Evolutionary conservation across 306 rosid species (phyloP), one percentile per base, ranked within the genome.

Genomic region (Lathyrus oleraceus): DNA sequence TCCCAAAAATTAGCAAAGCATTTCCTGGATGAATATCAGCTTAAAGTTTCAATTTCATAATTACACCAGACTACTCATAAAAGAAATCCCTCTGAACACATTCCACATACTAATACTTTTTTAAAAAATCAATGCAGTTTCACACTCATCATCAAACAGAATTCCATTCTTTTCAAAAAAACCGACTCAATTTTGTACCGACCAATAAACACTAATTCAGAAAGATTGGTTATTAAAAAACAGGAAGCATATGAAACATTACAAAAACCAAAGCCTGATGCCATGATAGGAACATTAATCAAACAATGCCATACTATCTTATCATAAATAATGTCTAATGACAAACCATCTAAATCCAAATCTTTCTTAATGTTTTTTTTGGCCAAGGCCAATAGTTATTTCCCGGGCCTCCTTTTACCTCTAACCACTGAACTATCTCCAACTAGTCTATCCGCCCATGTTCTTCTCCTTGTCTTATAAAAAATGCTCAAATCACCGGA

Each of bases 31-130:
- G 14, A 65, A 65, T 28, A 48, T 58, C 56, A n/a, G 43, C 48
- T 30, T 1, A 54, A 64, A 21, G 62, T 58, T 71, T 58, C 61
- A 57, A 60, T 74, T 45, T 65, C 71, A 74, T 16, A 28, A 78
- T 49, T 36, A 32, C 25, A 42, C 70, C 52, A 54, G 7, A 67
- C 38, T 30, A 56, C 72, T 64, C 16, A 4, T 12, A 62, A 77
- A 39, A 32, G 12, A 48, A 60, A 70, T 49, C 59, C 23, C 23
- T 40, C 14, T 13, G 12, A 68, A 14, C 11, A 52, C 17, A 45
- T 27, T 76, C 28, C 2, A 0, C 57, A 44, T 67, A 12, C 20
- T 35, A 23, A 4, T 21, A 15, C 21, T 3, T 30, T 20, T 36
- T 35, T 2, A 1, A 45, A 48, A 63, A 43, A 10, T 15, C 10